Evolutionary conservation across 208 protist genomes (phyloP), one percentile per base, ranked within the genome.

Genomic region (Spongospora subterranea): DNA sequence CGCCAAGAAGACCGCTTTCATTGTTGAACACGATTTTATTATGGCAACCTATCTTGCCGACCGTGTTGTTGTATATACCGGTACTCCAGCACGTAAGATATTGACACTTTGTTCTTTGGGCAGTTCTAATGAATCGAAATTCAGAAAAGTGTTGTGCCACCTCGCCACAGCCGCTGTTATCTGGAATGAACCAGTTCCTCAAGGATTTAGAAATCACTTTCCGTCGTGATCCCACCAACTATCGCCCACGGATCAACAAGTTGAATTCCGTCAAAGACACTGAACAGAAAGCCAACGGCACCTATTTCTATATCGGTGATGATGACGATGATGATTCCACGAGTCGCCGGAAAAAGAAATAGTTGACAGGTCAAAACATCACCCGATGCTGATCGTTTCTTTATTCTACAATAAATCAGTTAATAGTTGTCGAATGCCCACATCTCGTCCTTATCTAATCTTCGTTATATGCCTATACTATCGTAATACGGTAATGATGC

Each of bases 21-120:
- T 99, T 92, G 99, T 99, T 45, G 99, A 99, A 95, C 99, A 99
- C 96, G 99, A 99, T 94, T 99, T 99, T 94, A 99, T 99, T 93
- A 93, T 93, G 92, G 98, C 98, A 88, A 99, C 98, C 0, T 99
- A 99, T 94, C 95, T 99, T 43, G 99, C 99, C 32, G 98, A 99
- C 94, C 95, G 96, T 88, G 99, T 99, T 66, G 97, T 99, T 88
- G 98, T 99, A 43, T 99, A 99, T 94, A 97, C 99, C 20, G 99
- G 99, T 93, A 94, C 94, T 43, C 98, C 99, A 13, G 96, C 96
- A 38, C 92, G 71, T 82, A 82, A 39, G 35, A 20, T 43, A 20
- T 82, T 35, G 13, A 40, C 40, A 6, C 6, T 82, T n/a, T 35
- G 6, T 6, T 20, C 13, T 39, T 35, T 43, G 6, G 6, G 71